Percentiles rank a stretch among this genome's conserved stretches.
Evolutionary conservation across 2,329 filamentous ascomycete genomes (phyloP).

Genomic region (Sarocladiaceae sp.): DNA sequence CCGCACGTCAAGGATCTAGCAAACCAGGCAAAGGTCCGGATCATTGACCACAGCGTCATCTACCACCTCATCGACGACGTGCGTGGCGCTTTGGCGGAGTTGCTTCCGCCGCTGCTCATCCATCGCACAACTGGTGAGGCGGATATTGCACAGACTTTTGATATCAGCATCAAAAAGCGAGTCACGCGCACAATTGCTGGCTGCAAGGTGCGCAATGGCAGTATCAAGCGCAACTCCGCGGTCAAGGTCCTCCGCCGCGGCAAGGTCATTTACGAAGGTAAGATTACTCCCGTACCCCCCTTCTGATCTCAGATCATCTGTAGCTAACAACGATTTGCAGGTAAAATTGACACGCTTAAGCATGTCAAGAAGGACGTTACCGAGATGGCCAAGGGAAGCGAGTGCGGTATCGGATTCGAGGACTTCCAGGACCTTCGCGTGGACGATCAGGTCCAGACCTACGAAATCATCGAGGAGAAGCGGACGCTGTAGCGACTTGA

Average conservation of each 20-base stretch:
- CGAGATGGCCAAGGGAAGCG: conserved; percentile 86
- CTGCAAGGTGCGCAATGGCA: conserved; percentile 78
- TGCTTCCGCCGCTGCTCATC: conserved; percentile 60
- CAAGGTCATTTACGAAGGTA: conserved; percentile 75
- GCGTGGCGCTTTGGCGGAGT: conserved; percentile 59
- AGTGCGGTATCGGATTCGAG: conserved; percentile 85
- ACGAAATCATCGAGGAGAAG: conserved; percentile 72
- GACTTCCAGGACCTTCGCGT: conserved; percentile 70
- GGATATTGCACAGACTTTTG: conserved; percentile 75
- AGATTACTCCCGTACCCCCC: conserved; percentile 28
- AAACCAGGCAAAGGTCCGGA: conserved; percentile 62
- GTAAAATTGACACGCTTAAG: conserved; percentile 74
- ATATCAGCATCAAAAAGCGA: conserved; percentile 71
- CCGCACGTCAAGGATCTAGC: conserved; percentile 64
- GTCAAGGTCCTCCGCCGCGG: conserved; percentile 68
- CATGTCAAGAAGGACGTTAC: conserved; percentile 86
- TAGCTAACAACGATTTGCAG: conserved; percentile 37
- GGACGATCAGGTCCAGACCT: conserved; percentile 84
- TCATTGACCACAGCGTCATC: conserved; percentile 83
- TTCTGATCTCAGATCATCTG: conserved; percentile 1
- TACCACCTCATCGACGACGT: conserved; percentile 73
- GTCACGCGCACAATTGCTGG: conserved; percentile 74
- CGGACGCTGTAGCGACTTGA: conserved; percentile 39
- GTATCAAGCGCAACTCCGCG: conserved; percentile 55
- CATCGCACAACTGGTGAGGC: conserved; percentile 79